A percentile compares a stretch with the other conserved stretches of the same genome.
These are phyloP conservation scores for Penstemon davidsonii DNA, from an alignment of 257 asterid genomes.

Conservation along the genomic window DNA sequence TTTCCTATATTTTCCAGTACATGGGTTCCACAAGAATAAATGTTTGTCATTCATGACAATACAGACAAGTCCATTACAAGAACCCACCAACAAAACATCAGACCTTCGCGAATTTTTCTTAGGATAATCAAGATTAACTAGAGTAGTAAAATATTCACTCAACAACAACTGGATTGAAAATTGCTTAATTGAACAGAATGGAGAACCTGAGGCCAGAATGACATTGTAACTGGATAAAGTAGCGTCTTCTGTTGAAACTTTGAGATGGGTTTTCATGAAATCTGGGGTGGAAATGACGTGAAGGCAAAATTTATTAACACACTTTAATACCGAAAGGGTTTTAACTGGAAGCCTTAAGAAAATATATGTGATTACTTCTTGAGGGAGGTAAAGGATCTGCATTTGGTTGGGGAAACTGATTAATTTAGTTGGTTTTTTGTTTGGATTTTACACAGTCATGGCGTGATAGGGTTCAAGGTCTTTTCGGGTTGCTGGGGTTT, in stretches of 20 bases:
- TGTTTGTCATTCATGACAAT: constrained; percentile 1
- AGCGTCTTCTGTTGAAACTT: not conserved
- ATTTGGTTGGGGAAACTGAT: too few species aligned
- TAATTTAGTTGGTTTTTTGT: too few species aligned
- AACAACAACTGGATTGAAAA: not conserved
- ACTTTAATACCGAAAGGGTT: constrained; percentile 14
- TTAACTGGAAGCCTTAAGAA: constrained; percentile 25
- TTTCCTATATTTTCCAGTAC: constrained; percentile 20
- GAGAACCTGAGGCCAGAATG: not conserved
- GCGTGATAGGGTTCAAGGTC: too few species aligned
- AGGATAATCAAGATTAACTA: not conserved
- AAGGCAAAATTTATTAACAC: constrained; percentile 1
- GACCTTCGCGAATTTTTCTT: not conserved
- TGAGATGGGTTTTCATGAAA: constrained; percentile 15
- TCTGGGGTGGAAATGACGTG: constrained; percentile 8
- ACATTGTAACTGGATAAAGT: not conserved
- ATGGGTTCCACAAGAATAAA: constrained; percentile 25
- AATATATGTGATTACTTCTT: constrained; percentile 12
- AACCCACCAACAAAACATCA: not conserved
- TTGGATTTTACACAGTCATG: too few species aligned
- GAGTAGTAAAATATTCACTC: not conserved
- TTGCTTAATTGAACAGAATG: not conserved
- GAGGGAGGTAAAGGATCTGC: not conserved
- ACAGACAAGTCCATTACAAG: constrained; percentile 22
- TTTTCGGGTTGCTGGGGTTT: too few species aligned